Conservation (phyloP, 1,139 yeast genomes). For the Blastobotrys capitulatus region DNA sequence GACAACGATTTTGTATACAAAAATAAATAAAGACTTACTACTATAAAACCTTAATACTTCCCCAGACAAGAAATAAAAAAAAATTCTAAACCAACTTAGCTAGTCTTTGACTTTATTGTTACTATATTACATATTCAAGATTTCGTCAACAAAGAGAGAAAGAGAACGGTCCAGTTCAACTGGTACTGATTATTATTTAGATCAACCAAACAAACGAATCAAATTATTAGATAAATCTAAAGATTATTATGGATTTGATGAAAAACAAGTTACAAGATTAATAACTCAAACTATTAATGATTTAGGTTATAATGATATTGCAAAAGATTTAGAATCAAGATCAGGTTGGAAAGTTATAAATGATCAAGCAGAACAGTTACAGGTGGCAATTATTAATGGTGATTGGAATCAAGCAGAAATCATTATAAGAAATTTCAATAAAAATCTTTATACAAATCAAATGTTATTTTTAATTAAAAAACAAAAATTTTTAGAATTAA, state of each 20-base stretch:
- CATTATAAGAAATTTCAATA: conserved; percentile 19
- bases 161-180: not conserved
- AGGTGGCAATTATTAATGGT: conserved; percentile 39
- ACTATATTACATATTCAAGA: not conserved
- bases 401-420: conserved; percentile 40
- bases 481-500: conserved; percentile 32
- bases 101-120: too few relatives aligned
- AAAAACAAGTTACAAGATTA: conserved; percentile 43
- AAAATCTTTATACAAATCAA: conserved; percentile 12
- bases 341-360: conserved; percentile 34
- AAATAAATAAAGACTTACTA: too few relatives aligned
- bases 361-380: conserved; percentile 37
- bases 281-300: conserved; percentile 46
- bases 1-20: too few relatives aligned
- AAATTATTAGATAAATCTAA: not conserved
- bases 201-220: not conserved
- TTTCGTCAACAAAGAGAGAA: conserved; percentile 2
- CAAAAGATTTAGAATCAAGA: conserved; percentile 30
- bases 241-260: conserved; percentile 28
- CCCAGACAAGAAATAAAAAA: too few relatives aligned
- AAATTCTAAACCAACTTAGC: too few relatives aligned
- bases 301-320: conserved; percentile 42
- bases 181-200: not conserved
- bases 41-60: too few relatives aligned
- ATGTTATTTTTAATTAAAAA: conserved; percentile 30